Evolutionary conservation across 2,329 filamentous ascomycete species (phyloP).

Genomic region (Xylariaceae sp.): DNA sequence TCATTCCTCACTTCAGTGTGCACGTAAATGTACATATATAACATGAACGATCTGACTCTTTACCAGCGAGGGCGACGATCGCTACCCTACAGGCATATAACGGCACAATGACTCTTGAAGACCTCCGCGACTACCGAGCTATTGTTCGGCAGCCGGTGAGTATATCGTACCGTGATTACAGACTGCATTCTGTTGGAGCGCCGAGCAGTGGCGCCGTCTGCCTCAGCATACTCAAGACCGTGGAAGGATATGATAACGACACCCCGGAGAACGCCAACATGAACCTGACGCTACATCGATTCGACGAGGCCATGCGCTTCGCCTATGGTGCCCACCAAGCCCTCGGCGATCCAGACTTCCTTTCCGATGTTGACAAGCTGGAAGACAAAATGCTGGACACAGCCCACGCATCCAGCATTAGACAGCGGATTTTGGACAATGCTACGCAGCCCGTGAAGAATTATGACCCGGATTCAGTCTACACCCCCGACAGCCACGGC

Average conservation of each 20-base stretch:
- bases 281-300: constrained; percentile 72
- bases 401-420: constrained; percentile 54
- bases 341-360: constrained; percentile 77
- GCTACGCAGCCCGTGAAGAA: constrained; percentile 66
- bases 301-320: constrained; percentile 87
- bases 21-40: too few species aligned
- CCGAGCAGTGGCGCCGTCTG: constrained; percentile 76
- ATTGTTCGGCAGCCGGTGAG: constrained; percentile 57
- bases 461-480: constrained; percentile 68
- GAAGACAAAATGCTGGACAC: constrained; percentile 65
- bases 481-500: constrained; percentile 65
- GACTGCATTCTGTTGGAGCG: constrained; percentile 64
- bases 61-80: constrained; percentile 64
- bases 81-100: constrained; percentile 61
- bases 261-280: constrained; percentile 39
- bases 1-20: too few species aligned
- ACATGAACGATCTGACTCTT: too few species aligned
- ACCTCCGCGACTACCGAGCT: constrained; percentile 59
- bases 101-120: constrained; percentile 63
- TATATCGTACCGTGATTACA: constrained; percentile 66
- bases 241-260: constrained; percentile 69
- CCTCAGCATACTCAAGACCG: constrained; percentile 72
- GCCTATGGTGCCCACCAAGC: constrained; percentile 76
- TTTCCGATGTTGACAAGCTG: constrained; percentile 57
- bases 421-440: constrained; percentile 65